Evolutionary conservation across 1,284 basidiomycete genomes (phyloP).

Genomic region (Fomitopsis palustris): DNA sequence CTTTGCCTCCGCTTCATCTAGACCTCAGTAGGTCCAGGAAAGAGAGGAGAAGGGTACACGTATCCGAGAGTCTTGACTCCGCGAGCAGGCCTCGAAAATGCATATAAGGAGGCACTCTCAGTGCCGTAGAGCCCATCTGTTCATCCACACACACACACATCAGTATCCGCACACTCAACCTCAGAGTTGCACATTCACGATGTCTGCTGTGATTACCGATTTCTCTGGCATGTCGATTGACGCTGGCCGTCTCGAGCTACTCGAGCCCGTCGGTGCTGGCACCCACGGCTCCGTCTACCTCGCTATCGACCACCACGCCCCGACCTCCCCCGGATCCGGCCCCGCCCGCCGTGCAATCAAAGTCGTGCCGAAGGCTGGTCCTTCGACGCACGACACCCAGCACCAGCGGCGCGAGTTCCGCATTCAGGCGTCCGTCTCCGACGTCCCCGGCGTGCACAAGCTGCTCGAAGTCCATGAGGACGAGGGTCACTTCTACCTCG

Average conservation of each 20-base stretch:
- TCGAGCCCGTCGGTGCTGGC: constrained; percentile 26
- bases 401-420: constrained; percentile 21
- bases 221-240: not conserved
- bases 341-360: constrained; percentile 22
- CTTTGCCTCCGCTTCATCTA: not conserved
- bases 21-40: not conserved
- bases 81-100: not conserved
- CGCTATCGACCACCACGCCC: constrained; percentile 21
- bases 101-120: not conserved
- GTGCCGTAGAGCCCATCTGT: not conserved
- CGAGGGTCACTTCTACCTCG: constrained; percentile 51
- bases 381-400: constrained; percentile 5
- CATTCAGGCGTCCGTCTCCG: constrained; percentile 52
- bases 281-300: constrained; percentile 32
- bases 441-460: constrained; percentile 55
- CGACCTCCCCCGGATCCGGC: constrained; percentile 11
- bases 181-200: not conserved
- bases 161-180: not conserved
- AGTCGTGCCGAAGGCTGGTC: constrained; percentile 20
- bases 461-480: constrained; percentile 58
- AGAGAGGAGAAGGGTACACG: no score
- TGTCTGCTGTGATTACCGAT: not conserved
- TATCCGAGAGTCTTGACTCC: not conserved
- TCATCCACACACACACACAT: not conserved
- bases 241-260: constrained; percentile 1